Evolutionary conservation across 805 yeast species (phyloP), one percentile per base, ranked within the genome.

Genomic region (Kurtzmaniella cleridarum): DNA sequence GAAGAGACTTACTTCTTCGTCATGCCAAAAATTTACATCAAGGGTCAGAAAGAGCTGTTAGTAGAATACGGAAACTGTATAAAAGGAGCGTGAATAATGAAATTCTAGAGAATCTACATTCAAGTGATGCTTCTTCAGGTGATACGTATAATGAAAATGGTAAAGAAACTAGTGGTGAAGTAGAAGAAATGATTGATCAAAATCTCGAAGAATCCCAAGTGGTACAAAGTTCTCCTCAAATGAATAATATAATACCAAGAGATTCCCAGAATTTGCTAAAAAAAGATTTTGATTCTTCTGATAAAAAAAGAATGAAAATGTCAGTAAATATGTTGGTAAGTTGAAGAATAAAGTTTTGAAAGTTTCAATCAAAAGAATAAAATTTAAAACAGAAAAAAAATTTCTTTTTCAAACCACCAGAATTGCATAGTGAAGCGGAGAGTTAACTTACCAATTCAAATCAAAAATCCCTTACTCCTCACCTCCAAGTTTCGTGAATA

Each of bases 21-120:
- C 74, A 68, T 45, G 74, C 74, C 12, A 68, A 68, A 43, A 68
- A 68, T 46, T 54, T 68, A 35, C 74, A 68, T 40, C 57, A 64
- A 41, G 74, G 74, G 11, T 57, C 62, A 40, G 74, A 68, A 46
- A 40, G 57, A 45, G 70, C 73, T 9, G 69, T 68, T n/a, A 57
- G 62, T 38, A 56, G 74, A 34, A 63, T 68, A 30, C 51, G 74
- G 33, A 66, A 65, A 47, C 62, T 56, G 58, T 55, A 55, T 42
- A 60, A 60, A 44, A 17, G 43, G 23, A 30, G 35, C 35, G n/a
- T 46, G 35, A 34, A 27, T 10, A 34, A 16, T 29, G 38, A 36
- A n/a, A 13, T 27, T 11, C 10, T 13, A 6, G 30, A 13, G 5
- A 27, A 27, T 9, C 8, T 20, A 20, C 24, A 20, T 20, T 8